These are phyloP conservation scores for Beta lomatogona DNA, from an alignment of 179 eudicot species.

Conservation along the genomic window DNA sequence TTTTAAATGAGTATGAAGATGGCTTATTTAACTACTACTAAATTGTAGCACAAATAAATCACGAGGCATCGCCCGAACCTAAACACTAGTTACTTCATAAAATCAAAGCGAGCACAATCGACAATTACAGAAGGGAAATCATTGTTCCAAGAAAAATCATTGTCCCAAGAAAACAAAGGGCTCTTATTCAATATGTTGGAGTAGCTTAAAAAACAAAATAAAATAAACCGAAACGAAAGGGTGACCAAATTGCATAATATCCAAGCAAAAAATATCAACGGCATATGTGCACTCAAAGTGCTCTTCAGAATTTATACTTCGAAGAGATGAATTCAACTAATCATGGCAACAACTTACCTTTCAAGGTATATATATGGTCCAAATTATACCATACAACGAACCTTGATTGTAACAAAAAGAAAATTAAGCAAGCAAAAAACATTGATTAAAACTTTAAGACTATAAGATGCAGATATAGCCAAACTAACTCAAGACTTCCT, in stretches of 20 bases:
- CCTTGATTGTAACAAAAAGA: conserved; percentile 1
- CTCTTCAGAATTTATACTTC: not conserved
- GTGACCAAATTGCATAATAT: not conserved
- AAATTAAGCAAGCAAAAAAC: not conserved
- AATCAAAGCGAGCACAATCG: too few species aligned
- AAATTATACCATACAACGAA: not conserved
- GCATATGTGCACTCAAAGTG: not conserved
- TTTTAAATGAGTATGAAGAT: too few species aligned
- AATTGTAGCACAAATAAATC: too few species aligned
- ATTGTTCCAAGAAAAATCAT: too few species aligned
- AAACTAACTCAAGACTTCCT: conserved; percentile 7
- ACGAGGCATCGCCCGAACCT: too few species aligned
- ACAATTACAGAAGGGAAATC: too few species aligned
- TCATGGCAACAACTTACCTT: conserved; percentile 12
- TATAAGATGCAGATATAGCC: not conserved
- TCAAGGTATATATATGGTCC: not conserved
- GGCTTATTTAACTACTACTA: too few species aligned
- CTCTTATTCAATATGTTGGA: too few species aligned
- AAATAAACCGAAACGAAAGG: not conserved
- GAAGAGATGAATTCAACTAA: not conserved
- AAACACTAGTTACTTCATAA: too few species aligned
- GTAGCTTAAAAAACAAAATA: not conserved
- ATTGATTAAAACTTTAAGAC: not conserved
- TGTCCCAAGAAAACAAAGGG: too few species aligned
- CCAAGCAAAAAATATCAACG: not conserved